Percentiles rank a stretch among this genome's conserved stretches.
Conservation (phyloP, 2,329 filamentous ascomycete genomes). For the Colletotrichum somersetense region DNA sequence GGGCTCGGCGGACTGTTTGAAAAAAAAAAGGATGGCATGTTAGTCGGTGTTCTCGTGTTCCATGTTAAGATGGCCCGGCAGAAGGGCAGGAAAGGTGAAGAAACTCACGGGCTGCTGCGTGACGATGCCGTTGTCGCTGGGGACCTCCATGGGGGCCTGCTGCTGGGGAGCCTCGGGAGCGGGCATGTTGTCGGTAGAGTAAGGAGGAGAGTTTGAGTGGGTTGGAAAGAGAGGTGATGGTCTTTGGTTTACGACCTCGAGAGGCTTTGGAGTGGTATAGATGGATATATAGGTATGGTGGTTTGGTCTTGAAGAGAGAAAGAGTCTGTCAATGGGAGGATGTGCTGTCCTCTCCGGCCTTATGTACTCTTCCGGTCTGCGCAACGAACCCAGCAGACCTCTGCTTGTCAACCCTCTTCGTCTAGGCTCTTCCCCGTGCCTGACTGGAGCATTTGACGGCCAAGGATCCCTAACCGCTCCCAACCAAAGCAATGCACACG, state of each 20-base stretch:
- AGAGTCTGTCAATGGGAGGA: background rate
- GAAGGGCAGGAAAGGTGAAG: no score
- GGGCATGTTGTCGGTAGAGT: conserved; percentile 53
- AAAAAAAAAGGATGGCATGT: background rate
- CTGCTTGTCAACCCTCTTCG: background rate
- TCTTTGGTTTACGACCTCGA: background rate
- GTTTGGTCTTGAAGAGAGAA: conserved; percentile 1
- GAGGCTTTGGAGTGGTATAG: background rate
- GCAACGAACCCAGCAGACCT: conserved; percentile 7
- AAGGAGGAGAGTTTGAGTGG: background rate
- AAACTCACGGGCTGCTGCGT: conserved; percentile 58
- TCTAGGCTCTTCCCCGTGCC: conserved; percentile 2
- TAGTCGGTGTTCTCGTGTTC: background rate
- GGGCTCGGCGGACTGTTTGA: conserved; percentile 31
- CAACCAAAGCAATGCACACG: background rate
- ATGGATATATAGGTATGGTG: background rate
- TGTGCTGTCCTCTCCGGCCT: conserved; percentile 14
- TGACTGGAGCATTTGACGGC: conserved; percentile 30
- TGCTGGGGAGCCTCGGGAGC: conserved; percentile 56
- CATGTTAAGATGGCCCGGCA: background rate
- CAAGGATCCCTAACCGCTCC: conserved; percentile 29
- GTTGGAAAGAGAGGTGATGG: background rate
- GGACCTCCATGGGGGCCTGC: conserved; percentile 59
- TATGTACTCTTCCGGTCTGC: conserved; percentile 30
- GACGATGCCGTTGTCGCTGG: conserved; percentile 52